Evolutionary conservation across 1,284 basidiomycete genomes (phyloP).

Genomic region (Microbotryomycetes sp.): DNA sequence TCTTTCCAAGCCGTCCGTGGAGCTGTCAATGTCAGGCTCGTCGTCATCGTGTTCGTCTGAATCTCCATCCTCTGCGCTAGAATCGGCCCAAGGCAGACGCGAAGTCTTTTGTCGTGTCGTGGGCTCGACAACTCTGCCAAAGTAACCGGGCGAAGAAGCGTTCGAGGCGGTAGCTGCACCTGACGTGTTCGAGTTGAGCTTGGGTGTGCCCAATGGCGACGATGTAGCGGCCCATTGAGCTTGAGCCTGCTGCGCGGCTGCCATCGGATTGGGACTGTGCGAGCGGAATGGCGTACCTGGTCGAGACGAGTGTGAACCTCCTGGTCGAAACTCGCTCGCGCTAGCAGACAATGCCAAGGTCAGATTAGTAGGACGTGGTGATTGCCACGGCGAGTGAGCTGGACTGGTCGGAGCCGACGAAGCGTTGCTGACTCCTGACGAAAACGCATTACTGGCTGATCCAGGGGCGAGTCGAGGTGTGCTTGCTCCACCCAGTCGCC

Average conservation of each 20-base stretch:
- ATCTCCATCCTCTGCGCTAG: conserved; percentile 7
- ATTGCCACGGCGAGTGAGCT: conserved; percentile 27
- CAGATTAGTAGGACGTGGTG: conserved; percentile 18
- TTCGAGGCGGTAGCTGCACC: conserved; percentile 8
- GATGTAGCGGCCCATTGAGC: conserved; percentile 27
- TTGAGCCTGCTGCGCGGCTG: conserved; percentile 21
- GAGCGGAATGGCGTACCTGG: conserved; percentile 24
- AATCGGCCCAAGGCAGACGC: conserved; percentile 27
- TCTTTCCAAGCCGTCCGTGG: too few species aligned
- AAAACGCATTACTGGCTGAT: conserved; percentile 12
- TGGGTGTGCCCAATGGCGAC: conserved; percentile 36
- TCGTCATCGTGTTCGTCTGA: not conserved
- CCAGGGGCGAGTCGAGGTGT: conserved; percentile 14
- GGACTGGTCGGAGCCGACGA: conserved; percentile 16
- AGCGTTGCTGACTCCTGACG: conserved; percentile 8
- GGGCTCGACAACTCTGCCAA: conserved; percentile 21
- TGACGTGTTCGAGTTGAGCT: conserved; percentile 9
- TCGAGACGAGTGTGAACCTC: conserved; percentile 11
- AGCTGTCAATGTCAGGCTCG: not conserved
- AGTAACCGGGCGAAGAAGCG: conserved; percentile 26
- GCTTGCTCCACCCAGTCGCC: conserved; percentile 20
- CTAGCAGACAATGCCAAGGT: conserved; percentile 32
- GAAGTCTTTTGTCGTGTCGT: conserved; percentile 3
- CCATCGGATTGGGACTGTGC: conserved; percentile 24
- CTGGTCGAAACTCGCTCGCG: conserved; percentile 36